These are phyloP conservation scores for Malus hybrid DNA, from an alignment of 331 rosid genomes.

Conservation along the genomic window DNA sequence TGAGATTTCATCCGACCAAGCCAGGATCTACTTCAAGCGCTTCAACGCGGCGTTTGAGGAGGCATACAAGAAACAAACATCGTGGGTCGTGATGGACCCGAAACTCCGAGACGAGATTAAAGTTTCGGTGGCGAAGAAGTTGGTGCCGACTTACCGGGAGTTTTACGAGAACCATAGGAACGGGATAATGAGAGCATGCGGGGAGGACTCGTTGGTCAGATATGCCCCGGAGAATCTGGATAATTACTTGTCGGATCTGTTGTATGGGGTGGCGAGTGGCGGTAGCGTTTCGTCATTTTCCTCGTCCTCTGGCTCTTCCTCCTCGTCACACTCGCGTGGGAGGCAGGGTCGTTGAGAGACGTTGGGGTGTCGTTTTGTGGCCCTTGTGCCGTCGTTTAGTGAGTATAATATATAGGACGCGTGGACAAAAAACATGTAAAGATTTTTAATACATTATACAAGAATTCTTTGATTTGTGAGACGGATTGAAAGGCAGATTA, in stretches of 20 bases:
- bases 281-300: conserved; percentile 35
- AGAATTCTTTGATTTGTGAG: not conserved
- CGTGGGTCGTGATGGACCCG: conserved; percentile 62
- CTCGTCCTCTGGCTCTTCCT: conserved; percentile 7
- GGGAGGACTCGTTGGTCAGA: conserved; percentile 17
- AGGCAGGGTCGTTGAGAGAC: conserved; percentile 18
- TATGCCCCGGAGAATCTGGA: conserved; percentile 49
- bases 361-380: not conserved
- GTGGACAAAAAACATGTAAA: not conserved
- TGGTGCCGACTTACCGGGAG: conserved; percentile 26
- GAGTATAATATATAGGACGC: not conserved
- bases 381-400: not conserved
- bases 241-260: conserved; percentile 41
- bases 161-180: conserved; percentile 27
- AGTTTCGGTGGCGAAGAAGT: conserved; percentile 27
- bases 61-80: conserved; percentile 32
- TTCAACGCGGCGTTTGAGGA: conserved; percentile 50
- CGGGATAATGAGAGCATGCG: conserved; percentile 14
- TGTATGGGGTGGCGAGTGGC: conserved; percentile 31
- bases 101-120: conserved; percentile 52
- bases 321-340: conserved; percentile 19
- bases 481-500: not conserved
- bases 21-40: conserved; percentile 17
- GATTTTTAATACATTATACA: not conserved
- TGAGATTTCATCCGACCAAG: conserved; percentile 43